A percentile compares a stretch with the other conserved stretches of the same genome.
These are phyloP conservation scores for Plenodomus tracheiphilus DNA, from an alignment of 2,329 filamentous ascomycete species.

Conservation along the genomic window DNA sequence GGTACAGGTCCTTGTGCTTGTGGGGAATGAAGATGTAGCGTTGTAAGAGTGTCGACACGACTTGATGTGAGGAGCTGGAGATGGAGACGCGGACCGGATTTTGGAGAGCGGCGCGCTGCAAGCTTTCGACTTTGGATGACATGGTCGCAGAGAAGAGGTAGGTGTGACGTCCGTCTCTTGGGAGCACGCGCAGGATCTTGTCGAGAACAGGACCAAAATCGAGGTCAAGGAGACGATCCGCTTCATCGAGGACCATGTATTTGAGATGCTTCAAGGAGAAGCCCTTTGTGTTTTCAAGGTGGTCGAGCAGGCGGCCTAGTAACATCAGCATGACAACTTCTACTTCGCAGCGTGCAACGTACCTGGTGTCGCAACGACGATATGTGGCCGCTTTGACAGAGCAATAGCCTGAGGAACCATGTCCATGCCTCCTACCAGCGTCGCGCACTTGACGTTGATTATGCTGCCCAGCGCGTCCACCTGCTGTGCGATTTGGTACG, in stretches of 20 bases:
- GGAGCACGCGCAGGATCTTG: conserved; percentile 89
- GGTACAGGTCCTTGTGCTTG: conserved; percentile 85
- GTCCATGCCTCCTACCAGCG: conserved; percentile 91
- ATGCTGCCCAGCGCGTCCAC: conserved; percentile 86
- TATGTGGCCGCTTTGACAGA: conserved; percentile 92
- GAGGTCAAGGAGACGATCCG: conserved; percentile 87
- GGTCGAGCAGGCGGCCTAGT: conserved; percentile 77
- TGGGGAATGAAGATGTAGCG: conserved; percentile 77
- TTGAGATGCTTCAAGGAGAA: conserved; percentile 82
- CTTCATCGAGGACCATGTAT: conserved; percentile 94
- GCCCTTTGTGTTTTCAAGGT: conserved; percentile 94
- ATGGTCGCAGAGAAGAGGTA: conserved; percentile 90
- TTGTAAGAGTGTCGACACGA: conserved; percentile 85
- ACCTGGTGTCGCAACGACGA: conserved; percentile 85
- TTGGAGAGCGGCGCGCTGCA: conserved; percentile 85
- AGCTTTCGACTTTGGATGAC: conserved; percentile 86
- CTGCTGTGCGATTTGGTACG: conserved; percentile 84
- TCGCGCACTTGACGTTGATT: conserved; percentile 83
- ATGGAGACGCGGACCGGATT: conserved; percentile 85
- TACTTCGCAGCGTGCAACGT: no score
- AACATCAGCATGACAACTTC: conserved; percentile 4
- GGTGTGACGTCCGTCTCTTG: conserved; percentile 63
- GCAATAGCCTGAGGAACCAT: conserved; percentile 92
- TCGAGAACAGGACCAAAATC: conserved; percentile 92
- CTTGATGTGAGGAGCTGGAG: conserved; percentile 83